Evolutionary conservation across 768 basidiomycete genomes (phyloP), one percentile per base, ranked within the genome.

Genomic region (Suillus cothurnatus): DNA sequence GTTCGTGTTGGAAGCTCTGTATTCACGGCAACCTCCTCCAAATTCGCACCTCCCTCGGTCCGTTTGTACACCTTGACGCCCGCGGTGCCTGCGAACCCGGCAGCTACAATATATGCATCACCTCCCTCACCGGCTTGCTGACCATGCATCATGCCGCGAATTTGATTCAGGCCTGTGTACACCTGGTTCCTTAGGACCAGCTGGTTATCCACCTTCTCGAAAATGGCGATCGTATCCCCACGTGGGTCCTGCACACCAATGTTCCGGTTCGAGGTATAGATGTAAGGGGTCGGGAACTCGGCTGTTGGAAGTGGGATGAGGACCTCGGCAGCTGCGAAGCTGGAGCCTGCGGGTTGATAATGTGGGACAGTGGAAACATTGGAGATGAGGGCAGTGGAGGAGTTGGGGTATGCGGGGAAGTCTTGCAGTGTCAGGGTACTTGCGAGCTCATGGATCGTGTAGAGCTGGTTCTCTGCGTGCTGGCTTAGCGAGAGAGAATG

Each of bases 211-310:
- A 85, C 72, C 49, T 81, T 79, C 66, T 85, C 80, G 69, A 86
- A 88, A 57, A 90, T 85, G 6, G 86, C 88, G 58, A 91, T 87
- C 0, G 88, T 80, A 73, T 91, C 89, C 8, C 87, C 87, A 9
- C 82, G 81, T 28, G 84, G 73, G 62, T 86, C 85, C 62, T 79
- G 78, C 5, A 78, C 74, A 23, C 82, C 86, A 0, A 78, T 80
- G 74, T 91, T 89, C 49, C 90, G 82, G 77, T 91, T 91, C 5
- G 89, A 89, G 23, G 81, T 82, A 75, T 91, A 92, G 68, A 91
- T 83, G 68, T 84, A 87, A 0, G 84, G 80, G 4, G 68, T 78
- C 0, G 81, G 82, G 79, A 86, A 91, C 26, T 71, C 69, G 3
- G 63, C 31, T 1, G 81, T 81, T 1, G 82, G 78, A 17, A 79